Evolutionary conservation across 2,329 filamentous ascomycete species (phyloP).

Genomic region (Diaporthe vexans): DNA sequence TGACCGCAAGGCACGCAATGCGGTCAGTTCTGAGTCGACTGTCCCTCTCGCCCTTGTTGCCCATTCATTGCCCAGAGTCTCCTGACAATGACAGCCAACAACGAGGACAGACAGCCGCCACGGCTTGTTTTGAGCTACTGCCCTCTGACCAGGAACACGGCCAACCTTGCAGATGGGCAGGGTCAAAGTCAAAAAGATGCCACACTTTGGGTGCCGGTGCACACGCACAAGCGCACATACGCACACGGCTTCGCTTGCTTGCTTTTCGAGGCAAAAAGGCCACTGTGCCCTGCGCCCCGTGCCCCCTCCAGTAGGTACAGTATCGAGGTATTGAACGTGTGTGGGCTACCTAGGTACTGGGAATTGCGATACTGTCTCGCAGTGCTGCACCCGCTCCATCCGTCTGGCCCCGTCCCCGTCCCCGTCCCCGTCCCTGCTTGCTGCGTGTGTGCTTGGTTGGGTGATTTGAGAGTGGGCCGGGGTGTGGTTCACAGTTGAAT

Average conservation of each 20-base stretch:
- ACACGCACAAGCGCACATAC: conserved; percentile 14
- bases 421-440: conserved; percentile 24
- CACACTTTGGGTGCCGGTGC: conserved; percentile 28
- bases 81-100: conserved; percentile 24
- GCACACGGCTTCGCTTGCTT: conserved; percentile 27
- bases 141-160: conserved; percentile 10
- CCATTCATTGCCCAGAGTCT: conserved; percentile 27
- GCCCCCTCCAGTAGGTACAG: neutral
- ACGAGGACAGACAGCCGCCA: neutral
- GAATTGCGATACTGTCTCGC: conserved; percentile 29
- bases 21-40: conserved; percentile 38
- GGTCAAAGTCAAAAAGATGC: conserved; percentile 31
- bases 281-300: conserved; percentile 22
- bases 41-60: conserved; percentile 12
- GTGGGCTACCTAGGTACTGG: neutral
- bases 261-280: conserved; percentile 25
- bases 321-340: neutral
- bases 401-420: conserved; percentile 30
- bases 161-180: conserved; percentile 22
- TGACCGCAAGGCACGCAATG: conserved; percentile 36
- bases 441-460: conserved; percentile 10
- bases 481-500: conserved; percentile 35
- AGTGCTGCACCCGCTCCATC: conserved; percentile 31
- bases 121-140: conserved; percentile 24
- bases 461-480: conserved; percentile 33